Evolutionary conservation across 2,329 filamentous ascomycete genomes (phyloP), one percentile per base, ranked within the genome.

Genomic region (Acarospora socialis): DNA sequence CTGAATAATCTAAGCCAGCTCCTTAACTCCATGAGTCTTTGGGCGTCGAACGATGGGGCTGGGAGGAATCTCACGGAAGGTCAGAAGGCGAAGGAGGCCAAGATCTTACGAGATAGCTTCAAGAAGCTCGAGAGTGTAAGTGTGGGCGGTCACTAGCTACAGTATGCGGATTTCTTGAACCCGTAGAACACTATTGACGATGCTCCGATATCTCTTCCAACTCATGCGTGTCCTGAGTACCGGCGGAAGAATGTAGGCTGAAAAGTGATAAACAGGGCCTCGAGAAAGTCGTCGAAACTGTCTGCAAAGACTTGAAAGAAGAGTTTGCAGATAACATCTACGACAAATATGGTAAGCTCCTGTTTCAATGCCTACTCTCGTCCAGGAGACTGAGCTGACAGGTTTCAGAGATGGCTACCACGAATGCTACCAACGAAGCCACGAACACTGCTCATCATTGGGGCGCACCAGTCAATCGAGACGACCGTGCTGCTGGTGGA

Each of bases 1-100:
- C 50, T 77, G 3, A 66, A 63, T 7, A 59, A 55, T 18, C 32
- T 74, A 3, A 57, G 53, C 24, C 61, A 66, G 36, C 44, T 72
- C 0, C 36, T 73, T 3, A 66, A 63, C 18, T 71, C 68, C 0
- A 50, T 77, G 30, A 55, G 48, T 6, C 40, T 73, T 2, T 70
- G 66, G 65, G 52, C 58, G 1, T 56, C 54, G 0, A 57, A 60
- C 32, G 55, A 63, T 39, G 56, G 55, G 4, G 53, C 48, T 12
- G 52, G 53, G 7, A 38, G 51, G 3, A 56, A 59, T 15, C 45
- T 66, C 32, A 57, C 56, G 0, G 52, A 54, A 8, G 46, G 53
- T 3, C 56, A 63, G 45, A 48, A 48, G 13, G 51, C 51, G 8
- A 35, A 39, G 14, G 56, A 66, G 36, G 44, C 47, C 15, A 37